Percentiles rank a stretch among this genome's conserved stretches.
phyloP scores from a whole-genome alignment of 2,329 filamentous ascomycete species.

The Alternaria triticimaculans region DNA sequence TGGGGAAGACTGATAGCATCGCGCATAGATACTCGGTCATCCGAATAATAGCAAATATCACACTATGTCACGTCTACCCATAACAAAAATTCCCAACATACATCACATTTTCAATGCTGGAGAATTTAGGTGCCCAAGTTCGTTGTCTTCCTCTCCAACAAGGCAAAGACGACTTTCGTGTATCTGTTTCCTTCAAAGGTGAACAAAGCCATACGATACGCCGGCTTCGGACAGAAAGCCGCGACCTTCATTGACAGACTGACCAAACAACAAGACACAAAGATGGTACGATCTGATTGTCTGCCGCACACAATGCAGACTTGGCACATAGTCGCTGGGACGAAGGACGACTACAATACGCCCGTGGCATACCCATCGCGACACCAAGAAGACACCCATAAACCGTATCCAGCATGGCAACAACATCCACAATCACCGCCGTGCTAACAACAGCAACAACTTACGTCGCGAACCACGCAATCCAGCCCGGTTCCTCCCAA shows the following conservation, averaged over 20 bases:
- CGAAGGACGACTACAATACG: not conserved
- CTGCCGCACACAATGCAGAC: not conserved
- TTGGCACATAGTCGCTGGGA: too few species aligned
- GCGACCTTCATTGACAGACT: not conserved
- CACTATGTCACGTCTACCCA: not conserved
- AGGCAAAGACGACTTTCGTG: not conserved
- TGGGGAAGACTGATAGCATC: not conserved
- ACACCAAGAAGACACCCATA: not conserved
- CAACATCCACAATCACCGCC: not conserved
- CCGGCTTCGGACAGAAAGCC: not conserved
- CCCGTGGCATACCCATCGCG: too few species aligned
- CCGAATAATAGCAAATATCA: not conserved
- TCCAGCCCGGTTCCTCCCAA: too few species aligned
- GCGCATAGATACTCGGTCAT: not conserved
- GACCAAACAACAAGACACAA: not conserved
- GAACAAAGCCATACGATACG: not conserved
- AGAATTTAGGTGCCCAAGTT: too few species aligned
- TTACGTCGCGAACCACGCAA: not conserved
- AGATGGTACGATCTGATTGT: not conserved
- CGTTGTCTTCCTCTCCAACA: not conserved
- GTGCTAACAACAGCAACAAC: not conserved
- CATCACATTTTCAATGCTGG: too few species aligned
- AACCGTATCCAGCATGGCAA: not conserved
- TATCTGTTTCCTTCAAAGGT: fast-evolving
- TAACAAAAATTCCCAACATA: not conserved